Base-by-base conservation (phyloP, 1,284 basidiomycete genomes). In the Tilletia horrida region DNA sequence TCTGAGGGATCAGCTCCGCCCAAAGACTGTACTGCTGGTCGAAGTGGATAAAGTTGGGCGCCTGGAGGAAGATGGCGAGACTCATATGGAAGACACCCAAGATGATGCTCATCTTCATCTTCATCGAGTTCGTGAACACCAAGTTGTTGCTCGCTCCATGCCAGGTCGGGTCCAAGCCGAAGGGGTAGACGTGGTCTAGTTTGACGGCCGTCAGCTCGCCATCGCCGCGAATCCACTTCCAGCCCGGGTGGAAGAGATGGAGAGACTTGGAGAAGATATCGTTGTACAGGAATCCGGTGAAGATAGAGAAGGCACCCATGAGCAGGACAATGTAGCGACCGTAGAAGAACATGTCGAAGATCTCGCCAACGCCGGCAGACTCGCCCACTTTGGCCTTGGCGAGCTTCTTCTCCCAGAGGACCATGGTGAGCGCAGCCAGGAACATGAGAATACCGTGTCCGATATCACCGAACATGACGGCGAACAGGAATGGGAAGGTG, bases 81-180 rank as follows among this genome's bases (percentile, higher is more conserved):
- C 95, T 92, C 95, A 98, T 98, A 83, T 98, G 96, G 74, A 92
- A 90, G 73, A 98, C 95, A 83, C 96, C 96, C 68, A 98, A 85
- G 66, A 98, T 88, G 81, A 99, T 90, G 18, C 93, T 92, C 93
- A 98, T 94, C 86, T 99, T 98, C 96, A 99, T 99, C 89, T 98
- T 99, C 86, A 96, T 94, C 66, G 94, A 97, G 84, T 98, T 98
- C 71, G 91, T 91, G 83, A 98, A 98, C 66, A 97, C 89, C 68
- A 99, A 86, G 0, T 86, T 86, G 81, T 98, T 99, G 75, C 93
- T 91, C 9, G 94, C 87, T 43, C 90, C 93, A 82, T 97, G 93
- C 96, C 96, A 99, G 66, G 85, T 89, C 57, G 95, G 93, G 83
- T 98, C 96, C 73, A 99, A 83, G 75, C 96, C 96, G 76, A 99